These are phyloP conservation scores for Pleurotus sapidus DNA, from an alignment of 768 basidiomycete species.

Conservation along the genomic window DNA sequence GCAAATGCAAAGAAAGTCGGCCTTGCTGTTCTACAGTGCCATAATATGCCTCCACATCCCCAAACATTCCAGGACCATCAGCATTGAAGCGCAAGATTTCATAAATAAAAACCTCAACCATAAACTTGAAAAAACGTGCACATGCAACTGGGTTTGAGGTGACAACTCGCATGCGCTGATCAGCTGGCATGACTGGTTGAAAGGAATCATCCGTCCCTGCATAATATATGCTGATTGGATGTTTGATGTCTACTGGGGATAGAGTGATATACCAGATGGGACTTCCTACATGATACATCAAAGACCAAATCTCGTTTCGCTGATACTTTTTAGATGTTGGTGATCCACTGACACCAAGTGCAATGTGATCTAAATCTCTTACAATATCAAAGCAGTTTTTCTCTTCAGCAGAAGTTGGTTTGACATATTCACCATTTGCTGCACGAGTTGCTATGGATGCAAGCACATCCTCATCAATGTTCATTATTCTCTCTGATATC, in stretches of 20 bases:
- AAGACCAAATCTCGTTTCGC: not conserved
- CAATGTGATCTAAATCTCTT: conserved; percentile 10
- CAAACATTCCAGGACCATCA: too few relatives aligned
- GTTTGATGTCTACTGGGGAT: not conserved
- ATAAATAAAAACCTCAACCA: too few relatives aligned
- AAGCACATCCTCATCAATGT: conserved; percentile 8
- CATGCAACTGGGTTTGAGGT: too few relatives aligned
- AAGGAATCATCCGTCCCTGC: conserved; percentile 23
- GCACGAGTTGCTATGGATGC: not conserved
- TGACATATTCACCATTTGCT: conserved; percentile 3
- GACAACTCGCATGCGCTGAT: conserved; percentile 10
- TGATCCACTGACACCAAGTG: conserved; percentile 16
- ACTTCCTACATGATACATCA: too few relatives aligned
- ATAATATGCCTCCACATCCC: not conserved
- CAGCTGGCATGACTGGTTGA: conserved; percentile 8
- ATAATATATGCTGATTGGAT: conserved; percentile 25
- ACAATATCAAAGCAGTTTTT: conserved; percentile 14
- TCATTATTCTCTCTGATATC: conserved; percentile 5
- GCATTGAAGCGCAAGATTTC: too few relatives aligned
- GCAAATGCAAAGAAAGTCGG: conserved; percentile 30
- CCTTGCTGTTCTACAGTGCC: conserved; percentile 40
- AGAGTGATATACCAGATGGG: too few relatives aligned
- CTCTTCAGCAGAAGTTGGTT: conserved; percentile 14
- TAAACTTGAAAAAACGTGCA: too few relatives aligned
- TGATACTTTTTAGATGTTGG: conserved; percentile 18